Conservation (phyloP, 192 early-diverging fungal genomes). For the Entomortierella chlamydospora region DNA sequence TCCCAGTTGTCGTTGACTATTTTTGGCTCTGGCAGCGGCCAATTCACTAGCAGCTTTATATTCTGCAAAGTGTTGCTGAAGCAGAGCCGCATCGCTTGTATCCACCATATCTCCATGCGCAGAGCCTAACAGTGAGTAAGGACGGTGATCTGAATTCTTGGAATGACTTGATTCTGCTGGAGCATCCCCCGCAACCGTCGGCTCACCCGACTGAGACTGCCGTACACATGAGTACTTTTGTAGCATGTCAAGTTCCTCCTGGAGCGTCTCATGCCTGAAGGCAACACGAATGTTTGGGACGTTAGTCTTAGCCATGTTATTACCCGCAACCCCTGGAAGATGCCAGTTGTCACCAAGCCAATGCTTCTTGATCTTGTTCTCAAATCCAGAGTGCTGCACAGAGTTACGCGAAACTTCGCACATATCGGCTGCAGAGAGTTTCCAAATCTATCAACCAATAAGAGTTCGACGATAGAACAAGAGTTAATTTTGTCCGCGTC, state of each 20-base stretch:
- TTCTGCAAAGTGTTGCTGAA: constrained; percentile 24
- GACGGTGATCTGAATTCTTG: not conserved
- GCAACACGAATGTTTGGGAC: constrained; percentile 88
- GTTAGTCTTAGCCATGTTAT: constrained; percentile 93
- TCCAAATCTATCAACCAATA: constrained; percentile 80
- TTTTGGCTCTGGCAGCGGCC: constrained; percentile 10
- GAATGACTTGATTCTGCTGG: not conserved
- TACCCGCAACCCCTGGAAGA: constrained; percentile 79
- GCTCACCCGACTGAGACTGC: not conserved
- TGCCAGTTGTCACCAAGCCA: constrained; percentile 88
- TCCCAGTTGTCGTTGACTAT: constrained; percentile 34
- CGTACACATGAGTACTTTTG: constrained; percentile 45
- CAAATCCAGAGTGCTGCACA: constrained; percentile 91
- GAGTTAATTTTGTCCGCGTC: not conserved
- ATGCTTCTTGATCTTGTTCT: constrained; percentile 86
- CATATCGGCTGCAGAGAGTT: constrained; percentile 91
- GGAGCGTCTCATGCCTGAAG: constrained; percentile 87
- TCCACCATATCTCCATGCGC: not conserved
- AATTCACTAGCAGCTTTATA: constrained; percentile 6
- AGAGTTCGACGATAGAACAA: no score
- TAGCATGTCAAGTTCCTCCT: constrained; percentile 76
- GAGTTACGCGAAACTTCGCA: constrained; percentile 95
- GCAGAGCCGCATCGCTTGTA: not conserved
- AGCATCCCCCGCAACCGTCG: not conserved
- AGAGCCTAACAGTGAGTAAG: not conserved